Evolutionary conservation across 768 basidiomycete species (phyloP), one percentile per base, ranked within the genome.

Genomic region (Neoboletus subvelutipes): DNA sequence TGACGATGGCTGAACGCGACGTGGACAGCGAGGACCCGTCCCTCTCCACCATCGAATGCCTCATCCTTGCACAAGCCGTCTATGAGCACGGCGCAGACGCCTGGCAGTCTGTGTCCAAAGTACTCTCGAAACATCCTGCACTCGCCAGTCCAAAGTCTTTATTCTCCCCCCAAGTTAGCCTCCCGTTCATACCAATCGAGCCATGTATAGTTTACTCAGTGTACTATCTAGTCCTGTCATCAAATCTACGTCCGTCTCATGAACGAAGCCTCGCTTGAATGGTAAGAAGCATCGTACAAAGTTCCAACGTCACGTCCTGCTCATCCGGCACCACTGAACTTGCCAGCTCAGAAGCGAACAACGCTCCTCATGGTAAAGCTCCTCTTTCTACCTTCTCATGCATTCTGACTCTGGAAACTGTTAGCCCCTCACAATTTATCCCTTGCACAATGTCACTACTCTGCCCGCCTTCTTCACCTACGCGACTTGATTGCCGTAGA

Each of bases 51-150:
- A 69, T 89, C 52, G 92, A 95, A 73, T 78, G 83, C 55, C 86
- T 97, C 49, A 74, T 97, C 29, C 80, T 96, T 48, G 84, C 93
- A 2, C 94, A 97, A 73, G 86, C 92, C 0, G 86, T 92, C 42
- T 90, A 90, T 72, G 90, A 94, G 67, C 78, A 87, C 54, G 93
- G 94, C 15, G 76, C 84, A 36, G 73, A 79, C 45, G 78, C 79
- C 5, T 94, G 94, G 94, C 65, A 78, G 36, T 71, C 78, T 7
- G 83, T 95, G 10, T 79, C 88, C 22, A 80, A 80, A 42, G 61
- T 89, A 8, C 80, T 96, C 20, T 76, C 81, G 18, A 82, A 81
- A 28, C 92, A 95, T 63, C 86, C 92, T 15, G 76, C 92, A 10
- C 75, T 89, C 43, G 72, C 75, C 3, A 81, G 84, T 46, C 83